phyloP scores from a whole-genome alignment of 352 stramenopile genomes.

The Phytophthora citrophthora region DNA sequence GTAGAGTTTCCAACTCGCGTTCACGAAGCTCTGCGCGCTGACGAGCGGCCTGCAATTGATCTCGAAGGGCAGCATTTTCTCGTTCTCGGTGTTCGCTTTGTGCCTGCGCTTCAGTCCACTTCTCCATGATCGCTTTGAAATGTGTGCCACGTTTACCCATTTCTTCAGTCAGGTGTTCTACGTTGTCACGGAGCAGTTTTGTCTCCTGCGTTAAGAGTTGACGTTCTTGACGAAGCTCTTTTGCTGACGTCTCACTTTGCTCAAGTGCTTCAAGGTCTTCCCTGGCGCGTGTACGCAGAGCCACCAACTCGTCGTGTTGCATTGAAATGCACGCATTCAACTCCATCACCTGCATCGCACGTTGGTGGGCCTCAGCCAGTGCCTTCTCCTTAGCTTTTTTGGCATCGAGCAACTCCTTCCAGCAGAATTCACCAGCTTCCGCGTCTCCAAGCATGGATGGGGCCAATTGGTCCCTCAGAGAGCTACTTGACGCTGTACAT shows the following conservation, averaged over 20 bases:
- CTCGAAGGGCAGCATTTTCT: slow-evolving; percentile 57
- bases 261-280: slow-evolving; percentile 47
- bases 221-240: slow-evolving; percentile 57
- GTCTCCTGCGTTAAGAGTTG: slow-evolving; percentile 61
- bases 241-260: slow-evolving; percentile 49
- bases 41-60: slow-evolving; percentile 56
- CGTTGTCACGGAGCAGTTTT: slow-evolving; percentile 59
- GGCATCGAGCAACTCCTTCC: slow-evolving; percentile 63
- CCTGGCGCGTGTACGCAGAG: slow-evolving; percentile 45
- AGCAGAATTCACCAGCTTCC: slow-evolving; percentile 51
- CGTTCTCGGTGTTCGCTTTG: slow-evolving; percentile 64
- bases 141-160: slow-evolving; percentile 64
- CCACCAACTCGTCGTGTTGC: slow-evolving; percentile 75
- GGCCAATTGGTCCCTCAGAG: slow-evolving; percentile 17
- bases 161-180: slow-evolving; percentile 53
- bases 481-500: background rate
- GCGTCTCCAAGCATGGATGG: slow-evolving; percentile 21
- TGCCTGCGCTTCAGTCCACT: slow-evolving; percentile 73
- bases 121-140: slow-evolving; percentile 74
- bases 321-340: slow-evolving; percentile 79
- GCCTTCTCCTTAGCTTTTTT: slow-evolving; percentile 65
- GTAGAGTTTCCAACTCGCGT: slow-evolving; percentile 46
- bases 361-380: slow-evolving; percentile 57
- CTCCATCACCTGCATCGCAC: slow-evolving; percentile 69
- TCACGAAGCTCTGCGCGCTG: slow-evolving; percentile 44